Evolutionary conservation across 2,329 filamentous ascomycete genomes (phyloP).

Genomic region (Phialemonium atrogriseum): DNA sequence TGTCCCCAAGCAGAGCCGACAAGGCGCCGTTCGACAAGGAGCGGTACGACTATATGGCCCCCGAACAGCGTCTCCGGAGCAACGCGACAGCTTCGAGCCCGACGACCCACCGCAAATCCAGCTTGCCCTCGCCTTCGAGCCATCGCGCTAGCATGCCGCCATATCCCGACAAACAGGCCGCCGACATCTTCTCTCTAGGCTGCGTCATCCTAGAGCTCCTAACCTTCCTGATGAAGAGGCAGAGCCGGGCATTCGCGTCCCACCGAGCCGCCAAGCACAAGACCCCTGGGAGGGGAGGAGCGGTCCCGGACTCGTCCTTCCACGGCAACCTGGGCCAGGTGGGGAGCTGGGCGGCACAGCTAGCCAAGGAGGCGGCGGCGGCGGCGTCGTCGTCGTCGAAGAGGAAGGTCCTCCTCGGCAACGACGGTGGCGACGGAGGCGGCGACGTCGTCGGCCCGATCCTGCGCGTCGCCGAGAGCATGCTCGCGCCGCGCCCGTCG

Average conservation of each 20-base stretch:
- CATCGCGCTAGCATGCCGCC: conserved; percentile 26
- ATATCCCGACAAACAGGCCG: conserved; percentile 44
- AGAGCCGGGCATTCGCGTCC: conserved; percentile 54
- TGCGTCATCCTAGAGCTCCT: conserved; percentile 67
- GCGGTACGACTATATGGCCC: conserved; percentile 64
- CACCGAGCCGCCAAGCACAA: conserved; percentile 61
- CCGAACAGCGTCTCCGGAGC: conserved; percentile 50
- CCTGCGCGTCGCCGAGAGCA: conserved; percentile 43
- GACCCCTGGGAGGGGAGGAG: conserved; percentile 46
- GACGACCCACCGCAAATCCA: conserved; percentile 18
- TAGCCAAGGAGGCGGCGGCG: conserved; percentile 48
- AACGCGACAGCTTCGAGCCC: conserved; percentile 11
- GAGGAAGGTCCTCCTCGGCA: conserved; percentile 39
- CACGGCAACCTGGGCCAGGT: conserved; percentile 63
- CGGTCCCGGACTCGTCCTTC: conserved; percentile 61
- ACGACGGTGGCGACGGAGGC: too few relatives aligned
- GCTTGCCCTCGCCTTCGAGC: conserved; percentile 19
- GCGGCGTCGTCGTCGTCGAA: conserved; percentile 21
- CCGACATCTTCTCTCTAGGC: conserved; percentile 66
- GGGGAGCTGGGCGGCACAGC: conserved; percentile 55
- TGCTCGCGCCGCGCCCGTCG: conserved; percentile 42
- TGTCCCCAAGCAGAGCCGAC: conserved; percentile 31
- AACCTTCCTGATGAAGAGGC: conserved; percentile 60
- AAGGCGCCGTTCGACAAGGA: conserved; percentile 54
- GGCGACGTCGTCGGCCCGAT: conserved; percentile 44